These are phyloP conservation scores for Lachancea thermotolerans DNA, from an alignment of 805 yeast genomes.

Conservation along the genomic window DNA sequence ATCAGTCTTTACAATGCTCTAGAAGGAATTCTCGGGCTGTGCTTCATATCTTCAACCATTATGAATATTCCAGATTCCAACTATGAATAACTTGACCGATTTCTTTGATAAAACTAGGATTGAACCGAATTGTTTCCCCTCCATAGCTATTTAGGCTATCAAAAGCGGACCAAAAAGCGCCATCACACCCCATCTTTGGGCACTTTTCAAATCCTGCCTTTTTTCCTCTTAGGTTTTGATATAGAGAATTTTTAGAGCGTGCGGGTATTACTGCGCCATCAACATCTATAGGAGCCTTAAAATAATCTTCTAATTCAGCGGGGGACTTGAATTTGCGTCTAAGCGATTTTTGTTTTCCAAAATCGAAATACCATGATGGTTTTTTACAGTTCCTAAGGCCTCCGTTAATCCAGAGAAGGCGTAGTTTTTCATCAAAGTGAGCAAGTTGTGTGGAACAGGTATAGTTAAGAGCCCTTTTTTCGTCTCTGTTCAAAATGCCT, in stretches of 20 bases:
- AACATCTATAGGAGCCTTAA: constrained; percentile 7
- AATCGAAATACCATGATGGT: constrained; percentile 9
- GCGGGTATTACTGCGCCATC: constrained; percentile 11
- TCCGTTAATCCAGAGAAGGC: constrained; percentile 30
- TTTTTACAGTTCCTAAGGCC: constrained; percentile 25
- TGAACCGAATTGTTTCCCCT: no score
- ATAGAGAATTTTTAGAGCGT: not conserved
- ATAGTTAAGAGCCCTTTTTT: constrained; percentile 5
- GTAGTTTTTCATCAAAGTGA: constrained; percentile 18
- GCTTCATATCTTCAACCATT: no score
- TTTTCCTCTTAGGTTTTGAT: not conserved
- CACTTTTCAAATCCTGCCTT: not conserved
- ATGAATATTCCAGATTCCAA: no score
- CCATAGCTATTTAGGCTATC: not conserved
- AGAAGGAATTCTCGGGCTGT: no score
- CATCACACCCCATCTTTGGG: not conserved
- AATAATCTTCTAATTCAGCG: constrained; percentile 5
- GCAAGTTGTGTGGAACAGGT: constrained; percentile 28
- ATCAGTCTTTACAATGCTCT: no score
- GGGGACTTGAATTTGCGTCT: constrained; percentile 1
- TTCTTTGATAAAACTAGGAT: no score
- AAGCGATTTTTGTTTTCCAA: constrained; percentile 1
- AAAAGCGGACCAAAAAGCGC: not conserved
- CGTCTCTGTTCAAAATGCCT: constrained; percentile 16
- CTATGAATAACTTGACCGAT: no score